phyloP scores from a whole-genome alignment of 805 yeast genomes.

The Yamadazyma sp. region DNA sequence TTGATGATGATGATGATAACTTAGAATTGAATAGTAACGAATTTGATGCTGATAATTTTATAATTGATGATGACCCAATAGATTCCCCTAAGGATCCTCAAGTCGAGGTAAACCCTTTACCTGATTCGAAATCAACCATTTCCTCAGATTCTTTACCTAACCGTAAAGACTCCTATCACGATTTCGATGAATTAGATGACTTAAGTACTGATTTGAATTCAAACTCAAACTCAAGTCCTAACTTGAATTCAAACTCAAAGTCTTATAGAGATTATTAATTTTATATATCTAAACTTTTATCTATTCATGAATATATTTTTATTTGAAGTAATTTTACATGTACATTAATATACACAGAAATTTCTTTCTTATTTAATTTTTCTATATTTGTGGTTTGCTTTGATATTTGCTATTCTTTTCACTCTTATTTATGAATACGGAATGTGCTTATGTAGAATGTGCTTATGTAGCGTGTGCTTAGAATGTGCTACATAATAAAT shows the following conservation, averaged over 20 bases:
- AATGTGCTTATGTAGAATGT: too few species aligned
- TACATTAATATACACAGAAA: conserved; percentile 3
- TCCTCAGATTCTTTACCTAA: not conserved
- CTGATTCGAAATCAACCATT: too few species aligned
- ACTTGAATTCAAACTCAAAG: not conserved
- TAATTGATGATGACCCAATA: conserved; percentile 36
- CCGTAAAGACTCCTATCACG: not conserved
- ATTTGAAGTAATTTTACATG: not conserved
- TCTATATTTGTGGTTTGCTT: too few species aligned
- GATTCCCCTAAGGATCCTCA: conserved; percentile 6
- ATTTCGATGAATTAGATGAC: conserved; percentile 1
- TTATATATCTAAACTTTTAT: not conserved
- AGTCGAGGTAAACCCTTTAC: not conserved
- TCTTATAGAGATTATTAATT: conserved; percentile 11
- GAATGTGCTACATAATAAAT: not conserved
- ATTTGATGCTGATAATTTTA: conserved; percentile 39
- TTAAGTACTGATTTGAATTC: conserved; percentile 4
- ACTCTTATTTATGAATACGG: too few species aligned
- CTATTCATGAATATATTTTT: too few species aligned
- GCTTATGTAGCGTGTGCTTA: too few species aligned
- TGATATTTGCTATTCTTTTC: too few species aligned
- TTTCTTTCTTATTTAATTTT: not conserved
- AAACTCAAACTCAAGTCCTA: too few species aligned
- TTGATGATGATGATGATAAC: conserved; percentile 34
- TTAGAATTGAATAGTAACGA: conserved; percentile 37